These are phyloP conservation scores for Pittosporum tobira DNA, from an alignment of 129 eudicot genomes.

Conservation along the genomic window DNA sequence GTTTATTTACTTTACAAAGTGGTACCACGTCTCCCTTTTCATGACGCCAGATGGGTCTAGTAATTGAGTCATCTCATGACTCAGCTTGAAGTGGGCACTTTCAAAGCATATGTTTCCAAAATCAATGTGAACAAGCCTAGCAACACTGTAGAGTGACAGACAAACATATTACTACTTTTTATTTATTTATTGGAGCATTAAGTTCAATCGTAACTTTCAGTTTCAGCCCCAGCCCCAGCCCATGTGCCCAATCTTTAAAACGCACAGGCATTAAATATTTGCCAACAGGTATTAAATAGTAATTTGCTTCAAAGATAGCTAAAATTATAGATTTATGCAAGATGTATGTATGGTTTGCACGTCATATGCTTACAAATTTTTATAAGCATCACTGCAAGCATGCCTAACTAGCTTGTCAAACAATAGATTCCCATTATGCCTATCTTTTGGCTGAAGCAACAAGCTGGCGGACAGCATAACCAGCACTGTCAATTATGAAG, in stretches of 20 bases:
- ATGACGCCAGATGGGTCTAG: conserved; percentile 89
- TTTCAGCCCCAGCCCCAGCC: too few relatives aligned
- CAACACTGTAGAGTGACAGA: conserved; percentile 79
- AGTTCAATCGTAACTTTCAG: not conserved
- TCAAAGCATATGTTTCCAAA: conserved; percentile 97
- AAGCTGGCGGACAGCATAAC: conserved; percentile 94
- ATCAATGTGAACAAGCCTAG: conserved; percentile 92
- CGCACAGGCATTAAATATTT: not conserved
- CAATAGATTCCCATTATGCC: conserved; percentile 92
- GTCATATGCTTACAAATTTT: too few relatives aligned
- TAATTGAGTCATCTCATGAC: conserved; percentile 94
- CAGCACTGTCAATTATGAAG: conserved; percentile 89
- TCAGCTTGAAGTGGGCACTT: conserved; percentile 92
- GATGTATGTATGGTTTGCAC: too few relatives aligned
- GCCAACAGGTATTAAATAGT: not conserved
- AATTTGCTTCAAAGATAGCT: not conserved
- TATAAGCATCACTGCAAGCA: too few relatives aligned
- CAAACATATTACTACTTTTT: too few relatives aligned
- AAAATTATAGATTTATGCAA: not conserved
- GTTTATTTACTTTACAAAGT: conserved; percentile 76
- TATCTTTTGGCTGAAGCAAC: conserved; percentile 91
- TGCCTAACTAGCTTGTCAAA: conserved; percentile 54
- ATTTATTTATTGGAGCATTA: not conserved
- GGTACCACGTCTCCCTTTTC: conserved; percentile 93
- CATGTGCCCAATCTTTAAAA: too few relatives aligned